Conservation (phyloP, 1,284 basidiomycete species). For the Thelephora terrestris region DNA sequence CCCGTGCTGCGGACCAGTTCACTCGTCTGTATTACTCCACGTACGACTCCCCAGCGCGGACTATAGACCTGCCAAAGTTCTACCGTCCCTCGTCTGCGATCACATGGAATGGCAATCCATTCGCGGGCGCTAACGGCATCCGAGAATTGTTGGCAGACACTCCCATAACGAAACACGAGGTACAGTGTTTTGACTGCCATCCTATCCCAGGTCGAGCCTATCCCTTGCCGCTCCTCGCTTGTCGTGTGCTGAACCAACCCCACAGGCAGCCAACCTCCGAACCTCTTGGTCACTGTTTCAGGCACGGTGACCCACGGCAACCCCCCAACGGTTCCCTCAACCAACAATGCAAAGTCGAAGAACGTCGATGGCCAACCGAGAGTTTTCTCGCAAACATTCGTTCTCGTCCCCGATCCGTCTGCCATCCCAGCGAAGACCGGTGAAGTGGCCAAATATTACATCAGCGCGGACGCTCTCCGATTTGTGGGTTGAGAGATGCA, state of each 20-base stretch:
- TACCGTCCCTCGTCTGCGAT: slow-evolving; percentile 67
- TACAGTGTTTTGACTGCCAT: slow-evolving; percentile 81
- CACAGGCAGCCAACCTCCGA: slow-evolving; percentile 63
- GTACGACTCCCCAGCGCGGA: slow-evolving; percentile 65
- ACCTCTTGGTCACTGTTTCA: slow-evolving; percentile 67
- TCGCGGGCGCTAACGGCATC: slow-evolving; percentile 59
- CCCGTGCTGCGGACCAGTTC: slow-evolving; percentile 70
- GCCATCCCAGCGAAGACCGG: slow-evolving; percentile 52
- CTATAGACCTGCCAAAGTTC: slow-evolving; percentile 63
- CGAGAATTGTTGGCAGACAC: slow-evolving; percentile 55
- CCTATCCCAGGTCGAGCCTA: slow-evolving; percentile 62
- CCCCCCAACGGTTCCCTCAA: slow-evolving; percentile 26
- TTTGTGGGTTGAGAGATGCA: slow-evolving; percentile 54
- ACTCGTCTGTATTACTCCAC: slow-evolving; percentile 68
- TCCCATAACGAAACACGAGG: slow-evolving; percentile 69
- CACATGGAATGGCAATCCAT: slow-evolving; percentile 80
- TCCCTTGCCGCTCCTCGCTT: neutral
- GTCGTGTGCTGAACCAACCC: slow-evolving; percentile 5
- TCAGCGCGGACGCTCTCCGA: slow-evolving; percentile 63
- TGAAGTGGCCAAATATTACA: slow-evolving; percentile 71
- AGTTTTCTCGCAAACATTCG: slow-evolving; percentile 79
- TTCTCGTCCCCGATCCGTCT: slow-evolving; percentile 66
- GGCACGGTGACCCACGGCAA: slow-evolving; percentile 69
- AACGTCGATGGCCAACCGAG: slow-evolving; percentile 67
- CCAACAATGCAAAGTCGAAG: slow-evolving; percentile 39